These are phyloP conservation scores for Boletus rubroflammeus DNA, from an alignment of 768 basidiomycete genomes.

Conservation along the genomic window DNA sequence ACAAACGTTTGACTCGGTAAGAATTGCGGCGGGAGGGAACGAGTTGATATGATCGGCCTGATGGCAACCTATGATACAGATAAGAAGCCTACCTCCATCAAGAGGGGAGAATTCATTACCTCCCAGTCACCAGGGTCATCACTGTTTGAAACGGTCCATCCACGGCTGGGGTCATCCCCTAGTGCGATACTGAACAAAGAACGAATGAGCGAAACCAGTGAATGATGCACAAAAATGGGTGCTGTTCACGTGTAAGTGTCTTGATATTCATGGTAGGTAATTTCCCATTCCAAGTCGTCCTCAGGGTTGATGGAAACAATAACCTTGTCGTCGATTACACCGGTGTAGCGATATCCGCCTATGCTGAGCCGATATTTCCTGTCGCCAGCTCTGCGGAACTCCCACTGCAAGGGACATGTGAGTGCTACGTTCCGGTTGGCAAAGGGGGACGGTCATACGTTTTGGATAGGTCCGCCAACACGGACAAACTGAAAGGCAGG, in stretches of 20 bases:
- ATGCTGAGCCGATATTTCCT: neutral
- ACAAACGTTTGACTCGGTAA: neutral
- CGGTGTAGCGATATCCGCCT: neutral
- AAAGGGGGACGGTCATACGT: neutral
- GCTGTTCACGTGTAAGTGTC: neutral
- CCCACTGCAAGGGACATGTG: neutral
- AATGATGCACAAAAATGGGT: too few relatives aligned
- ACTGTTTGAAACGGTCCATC: neutral
- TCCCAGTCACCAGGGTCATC: accelerated
- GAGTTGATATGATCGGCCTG: accelerated
- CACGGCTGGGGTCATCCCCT: accelerated
- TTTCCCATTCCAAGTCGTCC: neutral
- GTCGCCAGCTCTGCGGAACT: neutral
- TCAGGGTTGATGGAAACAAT: neutral
- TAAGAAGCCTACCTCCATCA: neutral
- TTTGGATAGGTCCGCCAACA: neutral
- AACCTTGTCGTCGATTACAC: neutral
- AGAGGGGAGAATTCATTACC: neutral
- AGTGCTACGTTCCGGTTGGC: neutral
- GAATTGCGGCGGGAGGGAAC: neutral
- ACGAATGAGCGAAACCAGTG: neutral
- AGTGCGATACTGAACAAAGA: neutral
- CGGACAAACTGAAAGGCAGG: neutral
- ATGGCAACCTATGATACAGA: neutral
- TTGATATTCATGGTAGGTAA: neutral